phyloP scores from a whole-genome alignment of 257 asterid species.

The Jacaranda mimosifolia region DNA sequence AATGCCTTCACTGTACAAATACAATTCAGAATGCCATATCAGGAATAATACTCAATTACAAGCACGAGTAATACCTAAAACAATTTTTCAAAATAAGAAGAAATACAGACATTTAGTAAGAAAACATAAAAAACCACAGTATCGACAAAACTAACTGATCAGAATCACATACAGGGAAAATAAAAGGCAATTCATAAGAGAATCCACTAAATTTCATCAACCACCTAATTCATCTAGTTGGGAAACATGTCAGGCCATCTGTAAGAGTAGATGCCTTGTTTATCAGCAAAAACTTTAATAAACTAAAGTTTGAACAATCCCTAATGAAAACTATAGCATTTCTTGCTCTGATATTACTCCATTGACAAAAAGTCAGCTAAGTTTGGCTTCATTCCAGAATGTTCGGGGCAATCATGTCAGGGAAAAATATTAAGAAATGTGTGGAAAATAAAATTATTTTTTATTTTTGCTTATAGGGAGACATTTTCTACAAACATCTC shows the following conservation, averaged over 20 bases:
- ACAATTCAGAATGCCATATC: neutral
- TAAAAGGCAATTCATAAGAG: neutral
- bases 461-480: no score
- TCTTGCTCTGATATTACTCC: neutral
- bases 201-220: neutral
- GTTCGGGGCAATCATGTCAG: no score
- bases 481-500: no score
- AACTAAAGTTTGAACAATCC: neutral
- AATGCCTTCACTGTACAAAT: constrained; percentile 78
- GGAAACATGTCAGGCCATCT: neutral
- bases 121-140: neutral
- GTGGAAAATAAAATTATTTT: no score
- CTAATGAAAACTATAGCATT: neutral
- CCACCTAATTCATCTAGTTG: neutral
- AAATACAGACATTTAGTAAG: neutral
- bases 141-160: neutral
- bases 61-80: neutral
- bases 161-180: neutral
- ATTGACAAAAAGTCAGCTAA: neutral
- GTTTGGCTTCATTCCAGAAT: no score
- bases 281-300: neutral
- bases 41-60: neutral
- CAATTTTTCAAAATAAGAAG: neutral
- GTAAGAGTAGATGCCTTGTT: neutral
- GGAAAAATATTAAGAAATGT: no score